Percentiles rank a stretch among this genome's conserved stretches.
phyloP scores from a whole-genome alignment of 2,329 filamentous ascomycete genomes.

The Polytolypa hystricis region DNA sequence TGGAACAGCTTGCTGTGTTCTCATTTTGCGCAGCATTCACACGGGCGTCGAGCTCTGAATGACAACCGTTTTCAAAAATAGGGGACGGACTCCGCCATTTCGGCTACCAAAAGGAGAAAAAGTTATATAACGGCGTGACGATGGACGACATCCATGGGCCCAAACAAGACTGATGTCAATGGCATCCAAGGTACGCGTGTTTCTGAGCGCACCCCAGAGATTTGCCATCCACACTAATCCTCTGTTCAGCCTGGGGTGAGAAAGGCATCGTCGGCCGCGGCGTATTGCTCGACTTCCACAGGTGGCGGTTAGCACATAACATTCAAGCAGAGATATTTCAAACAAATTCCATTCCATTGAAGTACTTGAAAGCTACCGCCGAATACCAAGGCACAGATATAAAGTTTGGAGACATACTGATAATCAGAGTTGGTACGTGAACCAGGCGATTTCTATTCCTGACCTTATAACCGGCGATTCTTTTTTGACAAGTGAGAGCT shows the following conservation, averaged over 20 bases:
- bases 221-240: no score
- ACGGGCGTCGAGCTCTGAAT: no score
- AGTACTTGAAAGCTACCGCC: slow-evolving; percentile 29
- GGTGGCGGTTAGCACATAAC: slow-evolving; percentile 32
- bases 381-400: slow-evolving; percentile 35
- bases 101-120: slow-evolving; percentile 25
- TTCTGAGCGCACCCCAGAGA: no score
- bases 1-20: no score
- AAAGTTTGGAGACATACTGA: slow-evolving; percentile 42
- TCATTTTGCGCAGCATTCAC: no score
- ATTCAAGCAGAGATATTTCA: slow-evolving; percentile 34
- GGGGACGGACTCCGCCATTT: slow-evolving; percentile 43
- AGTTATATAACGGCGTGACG: slow-evolving; percentile 41
- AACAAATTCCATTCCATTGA: slow-evolving; percentile 28
- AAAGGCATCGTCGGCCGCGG: slow-evolving; percentile 33
- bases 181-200: slow-evolving; percentile 37
- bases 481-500: no score
- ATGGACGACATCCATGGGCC: slow-evolving; percentile 36
- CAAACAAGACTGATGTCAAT: slow-evolving; percentile 34
- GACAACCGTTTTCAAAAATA: background rate
- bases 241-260: slow-evolving; percentile 10
- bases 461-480: no score
- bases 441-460: no score
- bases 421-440: slow-evolving; percentile 36
- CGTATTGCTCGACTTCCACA: slow-evolving; percentile 41